Evolutionary conservation across 805 yeast genomes (phyloP), one percentile per base, ranked within the genome.

Genomic region (Myxozyma vanderwaltii): DNA sequence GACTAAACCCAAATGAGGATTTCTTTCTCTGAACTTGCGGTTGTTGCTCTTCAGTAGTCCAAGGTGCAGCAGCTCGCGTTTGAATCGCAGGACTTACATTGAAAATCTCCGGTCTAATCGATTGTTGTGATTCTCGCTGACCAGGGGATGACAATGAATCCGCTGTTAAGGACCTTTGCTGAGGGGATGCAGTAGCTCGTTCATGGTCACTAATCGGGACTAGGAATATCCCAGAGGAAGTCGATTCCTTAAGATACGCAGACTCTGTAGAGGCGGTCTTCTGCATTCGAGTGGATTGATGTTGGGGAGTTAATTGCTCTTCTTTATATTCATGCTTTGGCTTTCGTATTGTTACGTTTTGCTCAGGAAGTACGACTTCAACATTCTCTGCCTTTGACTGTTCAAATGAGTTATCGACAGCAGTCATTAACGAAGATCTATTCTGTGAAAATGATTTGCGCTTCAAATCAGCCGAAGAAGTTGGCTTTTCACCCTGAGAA

Each of bases 1-100:
- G 48, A 21, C 45, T 39, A 36, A 54, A 58, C 7, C 54, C 46
- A 44, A 53, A 49, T 6, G 47, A n/a, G 15, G 61, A 52, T 26
- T 40, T 47, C 33, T 49, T 49, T 21, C 48, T 48, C 5, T 29
- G 44, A 38, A 23, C 36, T 26, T 19, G 19, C 7, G 44, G 38
- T 4, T 35, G 31, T 13, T 17, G 41, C 39, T 53, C 44, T 24
- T 33, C 49, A 6, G n/a, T n/a, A n/a, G 13, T 23, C 39, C n/a
- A 15, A 3, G 13, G 51, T 17, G 40, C 15, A 6, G 19, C 26
- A 4, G 40, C 35, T 8, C 17, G 38, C 12, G 19, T 21, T 31
- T 26, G 36, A 24, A 24, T 26, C 10, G n/a, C 45, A 19, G 50
- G 56, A 15, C 36, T 45, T 29, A 33, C 40, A 29, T 35, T 35